Base-by-base conservation (phyloP, 2,329 filamentous ascomycete genomes). In the Pseudogymnoascus sp. region DNA sequence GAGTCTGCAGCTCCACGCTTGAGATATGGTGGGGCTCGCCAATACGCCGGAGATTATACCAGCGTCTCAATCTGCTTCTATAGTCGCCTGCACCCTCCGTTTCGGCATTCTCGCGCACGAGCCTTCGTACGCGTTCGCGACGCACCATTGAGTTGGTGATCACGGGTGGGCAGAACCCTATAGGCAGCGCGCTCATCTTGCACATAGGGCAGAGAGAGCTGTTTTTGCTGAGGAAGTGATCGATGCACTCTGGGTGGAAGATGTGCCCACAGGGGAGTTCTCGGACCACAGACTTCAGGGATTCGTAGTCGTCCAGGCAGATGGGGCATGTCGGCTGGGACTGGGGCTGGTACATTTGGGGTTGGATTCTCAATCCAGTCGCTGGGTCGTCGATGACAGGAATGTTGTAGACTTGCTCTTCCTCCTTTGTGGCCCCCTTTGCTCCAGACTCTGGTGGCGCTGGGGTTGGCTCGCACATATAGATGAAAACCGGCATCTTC, bases 191-290 rank as follows among this genome's bases (percentile, higher is more conserved):
- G 58, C 84, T 89, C 63, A 87, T 84, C 73, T 96, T 97, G 78
- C 94, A 99, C 67, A 96, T 79, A 0, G 94, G 93, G 70, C 94
- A 99, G 1, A 97, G 79, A 16, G 90, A 95, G 70, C 89, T 95
- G 70, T 88, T 87, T 60, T 86, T 81, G 43, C 82, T 80, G 11
- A 97, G 78, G 68, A 94, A 96, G 20, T 86, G 83, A 70, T 97
- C 92, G 65, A 97, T 92, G 70, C 94, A 99, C 65, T 89, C 87
- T 0, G 90, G 88, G 67, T 99, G 93, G 74, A 92, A 99, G 61
- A 97, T 93, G 72, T 99, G 94, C 0, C 88, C 86, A 68, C 94
- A 99, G 0, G 90, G 86, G 2, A 97, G 79, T 74, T 97, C 89
- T 61, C 92, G 88, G 61, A 97, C 92, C 18, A 86, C 82, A 0